phyloP scores from a whole-genome alignment of 1,284 basidiomycete species.

The Cutaneotrichosporon cutaneum region DNA sequence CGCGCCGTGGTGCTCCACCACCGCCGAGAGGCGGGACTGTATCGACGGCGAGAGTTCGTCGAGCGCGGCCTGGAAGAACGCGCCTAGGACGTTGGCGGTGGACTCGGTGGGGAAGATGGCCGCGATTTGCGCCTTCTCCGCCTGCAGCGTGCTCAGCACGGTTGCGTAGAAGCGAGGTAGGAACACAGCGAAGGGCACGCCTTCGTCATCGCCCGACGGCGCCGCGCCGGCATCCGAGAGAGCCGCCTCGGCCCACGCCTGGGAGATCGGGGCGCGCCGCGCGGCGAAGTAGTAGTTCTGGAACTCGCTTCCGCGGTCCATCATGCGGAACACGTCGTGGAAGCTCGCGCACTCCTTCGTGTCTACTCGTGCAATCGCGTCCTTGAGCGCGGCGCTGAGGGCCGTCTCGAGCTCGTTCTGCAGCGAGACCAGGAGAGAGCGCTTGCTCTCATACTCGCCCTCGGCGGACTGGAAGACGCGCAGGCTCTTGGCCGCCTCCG shows the following conservation, averaged over 20 bases:
- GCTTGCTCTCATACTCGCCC: conserved; percentile 78
- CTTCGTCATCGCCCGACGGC: conserved; percentile 10
- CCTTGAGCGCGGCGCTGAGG: conserved; percentile 77
- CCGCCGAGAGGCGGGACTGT: conserved; percentile 67
- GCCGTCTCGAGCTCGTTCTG: conserved; percentile 91
- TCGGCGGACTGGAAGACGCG: conserved; percentile 81
- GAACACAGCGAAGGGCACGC: conserved; percentile 61
- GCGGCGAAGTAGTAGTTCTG: conserved; percentile 88
- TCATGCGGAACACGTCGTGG: conserved; percentile 80
- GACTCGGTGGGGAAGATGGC: conserved; percentile 65
- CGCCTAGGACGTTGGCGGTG: conserved; percentile 68
- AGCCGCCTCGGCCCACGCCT: conserved; percentile 63
- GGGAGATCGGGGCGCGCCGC: conserved; percentile 63
- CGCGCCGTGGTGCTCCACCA: conserved; percentile 65
- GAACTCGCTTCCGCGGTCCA: conserved; percentile 86
- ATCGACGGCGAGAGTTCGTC: conserved; percentile 74
- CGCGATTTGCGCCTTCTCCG: conserved; percentile 71
- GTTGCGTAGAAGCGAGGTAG: conserved; percentile 63
- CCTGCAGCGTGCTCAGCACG: conserved; percentile 63
- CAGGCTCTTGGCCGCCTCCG: conserved; percentile 81
- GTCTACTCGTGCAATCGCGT: conserved; percentile 74
- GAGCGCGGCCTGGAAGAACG: conserved; percentile 75
- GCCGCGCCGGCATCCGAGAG: conserved; percentile 10
- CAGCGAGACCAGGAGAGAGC: conserved; percentile 77
- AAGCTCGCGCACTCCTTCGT: conserved; percentile 57